Evolutionary conservation across 148 eudicot species (phyloP), one percentile per base, ranked within the genome.

Genomic region (Polygonum aviculare): DNA sequence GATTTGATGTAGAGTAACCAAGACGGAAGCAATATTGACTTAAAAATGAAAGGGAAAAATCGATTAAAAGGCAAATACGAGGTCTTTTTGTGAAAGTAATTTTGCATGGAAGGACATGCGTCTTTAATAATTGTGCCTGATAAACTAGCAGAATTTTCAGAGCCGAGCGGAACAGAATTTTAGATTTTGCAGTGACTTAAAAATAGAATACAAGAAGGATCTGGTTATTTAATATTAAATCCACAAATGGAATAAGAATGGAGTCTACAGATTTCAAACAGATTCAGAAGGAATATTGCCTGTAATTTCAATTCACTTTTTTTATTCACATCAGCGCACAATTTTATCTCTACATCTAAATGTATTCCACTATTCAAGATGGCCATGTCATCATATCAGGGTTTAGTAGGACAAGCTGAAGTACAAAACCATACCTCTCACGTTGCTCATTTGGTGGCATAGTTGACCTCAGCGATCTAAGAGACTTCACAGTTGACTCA

Each of bases 381-480:
- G 48, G 74, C 48, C 74, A 40, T 3, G 44, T 45, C 50, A 71
- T 2, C 51, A 4, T 41, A 40, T 39, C 49, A 6, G 40, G 15
- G 22, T 33, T 35, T 5, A 14, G 2, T 67, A 38, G 10, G 26
- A 2, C 73, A 70, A 36, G 18, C 19, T 60, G 15, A 67, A 72
- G 35, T 19, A 45, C 54, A n/a, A 9, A 35, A 5, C 11, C 76
- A 59, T 81, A 95, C 98, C 94, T 90, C 85, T 87, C 89, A 78
- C 82, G 52, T 73, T 90, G 90, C 79, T 92, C 98, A 79, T 87
- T 86, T 12, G 97, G 84, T 80, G 96, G 91, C 87, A 94, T 71
- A 67, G 57, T 78, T 14, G 93, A 81, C 80, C 88, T 86, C 35
- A 88, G 86, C 47, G 91, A 88, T 86, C 98, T 90, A 16, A 92